Conservation (phyloP, 163 green algal species). For the Picocystis sp. region DNA sequence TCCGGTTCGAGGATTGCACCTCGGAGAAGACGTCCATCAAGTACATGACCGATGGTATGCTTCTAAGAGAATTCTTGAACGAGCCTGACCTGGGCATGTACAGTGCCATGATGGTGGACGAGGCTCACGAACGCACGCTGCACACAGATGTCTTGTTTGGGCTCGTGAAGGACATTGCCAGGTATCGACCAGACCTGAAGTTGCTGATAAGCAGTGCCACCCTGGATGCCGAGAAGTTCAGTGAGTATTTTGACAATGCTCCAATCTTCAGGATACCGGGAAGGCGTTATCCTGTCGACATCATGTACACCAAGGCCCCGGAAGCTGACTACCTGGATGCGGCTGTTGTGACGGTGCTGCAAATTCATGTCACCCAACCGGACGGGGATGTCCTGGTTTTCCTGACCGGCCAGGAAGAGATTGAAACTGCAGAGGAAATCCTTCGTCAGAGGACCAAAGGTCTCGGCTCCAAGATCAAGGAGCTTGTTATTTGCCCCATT, state of each 20-base stretch:
- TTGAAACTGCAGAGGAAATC: constrained; percentile 73
- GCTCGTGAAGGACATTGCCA: constrained; percentile 67
- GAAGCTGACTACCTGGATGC: constrained; percentile 92
- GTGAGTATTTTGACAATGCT: constrained; percentile 88
- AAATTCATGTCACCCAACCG: constrained; percentile 69
- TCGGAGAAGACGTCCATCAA: constrained; percentile 85
- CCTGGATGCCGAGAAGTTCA: constrained; percentile 93
- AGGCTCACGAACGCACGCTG: constrained; percentile 93
- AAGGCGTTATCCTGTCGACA: constrained; percentile 78
- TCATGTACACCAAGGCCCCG: constrained; percentile 83
- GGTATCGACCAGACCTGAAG: constrained; percentile 72
- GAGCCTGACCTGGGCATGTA: constrained; percentile 85
- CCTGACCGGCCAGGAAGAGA: constrained; percentile 66
- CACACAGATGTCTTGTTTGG: constrained; percentile 90
- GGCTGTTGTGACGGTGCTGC: constrained; percentile 62
- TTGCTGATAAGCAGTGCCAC: constrained; percentile 89
- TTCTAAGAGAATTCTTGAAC: constrained; percentile 84
- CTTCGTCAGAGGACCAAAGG: constrained; percentile 58
- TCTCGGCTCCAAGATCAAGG: constrained; percentile 62
- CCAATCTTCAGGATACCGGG: constrained; percentile 78
- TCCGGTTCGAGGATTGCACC: constrained; percentile 96
- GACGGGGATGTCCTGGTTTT: constrained; percentile 63
- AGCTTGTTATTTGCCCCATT: constrained; percentile 88
- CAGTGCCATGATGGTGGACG: constrained; percentile 93
- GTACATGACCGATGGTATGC: constrained; percentile 96